A percentile compares a stretch with the other conserved stretches of the same genome.
phyloP scores from a whole-genome alignment of 176 grass and related monocot species.

The Chloris gayana region DNA sequence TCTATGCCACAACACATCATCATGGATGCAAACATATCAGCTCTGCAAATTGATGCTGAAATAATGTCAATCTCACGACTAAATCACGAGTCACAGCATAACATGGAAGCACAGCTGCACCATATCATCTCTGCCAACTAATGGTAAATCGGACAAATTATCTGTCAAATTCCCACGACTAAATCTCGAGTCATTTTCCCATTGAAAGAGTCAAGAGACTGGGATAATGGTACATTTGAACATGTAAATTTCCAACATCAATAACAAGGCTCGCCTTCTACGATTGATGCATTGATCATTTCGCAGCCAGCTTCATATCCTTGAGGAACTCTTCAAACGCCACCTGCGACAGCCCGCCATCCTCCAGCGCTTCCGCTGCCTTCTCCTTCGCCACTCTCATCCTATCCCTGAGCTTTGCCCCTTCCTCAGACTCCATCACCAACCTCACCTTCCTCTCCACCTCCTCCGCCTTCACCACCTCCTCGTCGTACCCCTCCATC shows the following conservation, averaged over 20 bases:
- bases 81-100: too few species aligned
- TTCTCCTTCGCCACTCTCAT: conserved; percentile 31
- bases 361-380: conserved; percentile 27
- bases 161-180: background rate
- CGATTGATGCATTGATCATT: background rate
- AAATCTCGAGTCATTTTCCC: background rate
- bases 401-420: conserved; percentile 35
- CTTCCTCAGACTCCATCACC: conserved; percentile 60
- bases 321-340: conserved; percentile 39
- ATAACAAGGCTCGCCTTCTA: background rate
- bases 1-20: too few species aligned
- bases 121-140: background rate
- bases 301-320: conserved; percentile 24
- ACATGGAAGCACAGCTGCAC: too few species aligned
- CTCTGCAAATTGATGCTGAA: too few species aligned
- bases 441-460: conserved; percentile 59
- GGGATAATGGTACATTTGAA: background rate
- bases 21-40: too few species aligned
- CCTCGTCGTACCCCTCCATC: conserved; percentile 57
- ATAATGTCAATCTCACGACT: too few species aligned
- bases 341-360: conserved; percentile 30
- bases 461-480: conserved; percentile 49
- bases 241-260: background rate
- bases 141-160: background rate
- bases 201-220: background rate